A percentile compares a stretch with the other conserved stretches of the same genome.
These are phyloP conservation scores for Tubosaeta brunneosetosa DNA, from an alignment of 768 basidiomycete species.

Conservation along the genomic window DNA sequence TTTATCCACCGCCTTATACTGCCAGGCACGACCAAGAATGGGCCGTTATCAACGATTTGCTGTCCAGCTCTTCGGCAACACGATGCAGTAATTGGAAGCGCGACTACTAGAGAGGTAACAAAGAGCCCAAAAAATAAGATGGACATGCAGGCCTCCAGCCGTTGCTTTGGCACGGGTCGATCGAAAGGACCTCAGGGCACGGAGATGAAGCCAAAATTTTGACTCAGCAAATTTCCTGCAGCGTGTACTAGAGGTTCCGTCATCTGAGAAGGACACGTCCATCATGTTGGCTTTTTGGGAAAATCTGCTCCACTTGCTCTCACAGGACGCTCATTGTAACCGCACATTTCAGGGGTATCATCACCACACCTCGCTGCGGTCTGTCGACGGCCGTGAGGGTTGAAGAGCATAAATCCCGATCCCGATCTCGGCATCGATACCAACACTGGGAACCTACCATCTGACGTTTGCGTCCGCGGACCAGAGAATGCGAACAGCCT, in stretches of 20 bases:
- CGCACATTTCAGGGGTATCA: background rate
- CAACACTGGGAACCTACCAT: background rate
- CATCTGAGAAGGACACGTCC: conserved; percentile 2
- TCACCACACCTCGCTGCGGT: background rate
- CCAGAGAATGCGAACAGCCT: background rate
- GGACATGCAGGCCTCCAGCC: background rate
- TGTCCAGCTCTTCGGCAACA: background rate
- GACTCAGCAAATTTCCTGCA: background rate
- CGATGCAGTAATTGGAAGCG: background rate
- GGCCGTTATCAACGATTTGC: background rate
- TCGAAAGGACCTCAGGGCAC: background rate
- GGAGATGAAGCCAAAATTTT: conserved; percentile 6
- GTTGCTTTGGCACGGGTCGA: background rate
- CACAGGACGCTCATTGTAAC: background rate
- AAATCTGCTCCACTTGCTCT: background rate
- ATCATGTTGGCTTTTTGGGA: background rate
- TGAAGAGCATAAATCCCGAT: background rate
- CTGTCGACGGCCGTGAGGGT: background rate
- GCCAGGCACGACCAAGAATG: background rate
- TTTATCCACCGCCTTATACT: background rate
- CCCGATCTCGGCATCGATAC: background rate
- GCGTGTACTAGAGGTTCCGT: background rate
- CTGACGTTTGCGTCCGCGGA: conserved; percentile 1
- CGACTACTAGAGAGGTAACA: background rate
- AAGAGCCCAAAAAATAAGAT: conserved; percentile 1